Evolutionary conservation across 352 stramenopile genomes (phyloP).

Genomic region (Phytophthora vignae): DNA sequence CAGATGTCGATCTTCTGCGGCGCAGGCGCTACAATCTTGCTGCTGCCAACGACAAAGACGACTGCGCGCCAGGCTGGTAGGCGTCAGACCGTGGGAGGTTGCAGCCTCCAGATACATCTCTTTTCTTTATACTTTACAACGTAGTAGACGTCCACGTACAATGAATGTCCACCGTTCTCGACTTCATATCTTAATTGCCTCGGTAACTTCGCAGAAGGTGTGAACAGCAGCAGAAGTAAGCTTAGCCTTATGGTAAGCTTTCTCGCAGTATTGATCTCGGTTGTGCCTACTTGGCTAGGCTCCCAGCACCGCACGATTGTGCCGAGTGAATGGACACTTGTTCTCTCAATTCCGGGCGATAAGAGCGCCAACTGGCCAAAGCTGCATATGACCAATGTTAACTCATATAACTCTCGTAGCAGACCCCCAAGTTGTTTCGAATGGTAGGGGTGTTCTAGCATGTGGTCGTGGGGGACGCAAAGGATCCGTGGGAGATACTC

Average conservation of each 20-base stretch:
- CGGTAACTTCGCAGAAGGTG: not conserved
- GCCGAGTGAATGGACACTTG: too few relatives aligned
- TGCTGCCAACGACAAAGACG: slow-evolving; percentile 2
- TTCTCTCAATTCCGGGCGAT: slow-evolving; percentile 4
- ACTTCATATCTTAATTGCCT: not conserved
- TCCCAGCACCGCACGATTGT: not conserved
- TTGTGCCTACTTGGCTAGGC: not conserved
- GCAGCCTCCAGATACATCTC: not conserved
- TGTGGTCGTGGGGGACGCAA: slow-evolving; percentile 8
- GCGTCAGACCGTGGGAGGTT: not conserved
- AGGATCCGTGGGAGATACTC: slow-evolving; percentile 6
- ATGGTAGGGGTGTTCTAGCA: not conserved
- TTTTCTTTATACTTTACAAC: slow-evolving; percentile 5
- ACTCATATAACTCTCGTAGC: not conserved
- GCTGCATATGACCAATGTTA: not conserved
- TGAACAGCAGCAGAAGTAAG: not conserved
- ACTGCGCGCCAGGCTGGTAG: slow-evolving; percentile 26
- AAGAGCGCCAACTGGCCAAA: slow-evolving; percentile 10
- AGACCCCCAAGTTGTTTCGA: not conserved
- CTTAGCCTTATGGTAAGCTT: not conserved
- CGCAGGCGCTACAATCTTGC: too few relatives aligned
- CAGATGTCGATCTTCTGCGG: too few relatives aligned
- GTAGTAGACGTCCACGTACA: not conserved
- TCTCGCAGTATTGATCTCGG: not conserved
- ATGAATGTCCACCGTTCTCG: not conserved